Evolutionary conservation across 345 rosid species (phyloP).

Genomic region (Geranium rotundifolium): DNA sequence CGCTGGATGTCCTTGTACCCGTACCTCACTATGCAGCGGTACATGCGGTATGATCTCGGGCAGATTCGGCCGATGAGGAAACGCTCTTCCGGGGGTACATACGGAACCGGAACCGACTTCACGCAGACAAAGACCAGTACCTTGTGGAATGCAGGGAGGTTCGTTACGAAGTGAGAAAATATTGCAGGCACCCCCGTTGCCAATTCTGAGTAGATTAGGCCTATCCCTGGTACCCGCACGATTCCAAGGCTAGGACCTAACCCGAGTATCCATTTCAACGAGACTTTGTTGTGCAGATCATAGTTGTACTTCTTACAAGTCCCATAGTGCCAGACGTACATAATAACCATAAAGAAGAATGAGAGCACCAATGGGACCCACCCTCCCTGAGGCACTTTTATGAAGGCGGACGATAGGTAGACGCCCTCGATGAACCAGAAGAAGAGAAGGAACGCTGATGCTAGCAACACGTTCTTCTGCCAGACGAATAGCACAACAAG

Average conservation of each 20-base stretch:
- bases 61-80: conserved; percentile 89
- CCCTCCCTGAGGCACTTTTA: conserved; percentile 76
- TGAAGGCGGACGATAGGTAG: conserved; percentile 75
- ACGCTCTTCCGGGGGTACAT: conserved; percentile 79
- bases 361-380: conserved; percentile 86
- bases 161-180: conserved; percentile 92
- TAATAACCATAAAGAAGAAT: conserved; percentile 47
- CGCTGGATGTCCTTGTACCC: conserved; percentile 89
- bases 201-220: conserved; percentile 80
- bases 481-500: conserved; percentile 74
- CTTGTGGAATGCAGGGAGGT: conserved; percentile 89
- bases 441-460: conserved; percentile 46
- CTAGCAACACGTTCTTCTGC: conserved; percentile 49
- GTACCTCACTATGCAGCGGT: conserved; percentile 87
- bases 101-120: conserved; percentile 91
- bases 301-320: conserved; percentile 79
- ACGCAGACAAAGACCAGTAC: conserved; percentile 87
- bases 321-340: conserved; percentile 94
- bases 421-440: conserved; percentile 69
- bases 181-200: conserved; percentile 93
- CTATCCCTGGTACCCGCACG: conserved; percentile 92
- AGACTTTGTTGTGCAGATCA: conserved; percentile 93
- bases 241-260: conserved; percentile 95
- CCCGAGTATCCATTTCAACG: conserved; percentile 79
- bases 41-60: conserved; percentile 90